Evolutionary conservation across 2,329 filamentous ascomycete species (phyloP).

Genomic region (Ascocoryne sarcoides): DNA sequence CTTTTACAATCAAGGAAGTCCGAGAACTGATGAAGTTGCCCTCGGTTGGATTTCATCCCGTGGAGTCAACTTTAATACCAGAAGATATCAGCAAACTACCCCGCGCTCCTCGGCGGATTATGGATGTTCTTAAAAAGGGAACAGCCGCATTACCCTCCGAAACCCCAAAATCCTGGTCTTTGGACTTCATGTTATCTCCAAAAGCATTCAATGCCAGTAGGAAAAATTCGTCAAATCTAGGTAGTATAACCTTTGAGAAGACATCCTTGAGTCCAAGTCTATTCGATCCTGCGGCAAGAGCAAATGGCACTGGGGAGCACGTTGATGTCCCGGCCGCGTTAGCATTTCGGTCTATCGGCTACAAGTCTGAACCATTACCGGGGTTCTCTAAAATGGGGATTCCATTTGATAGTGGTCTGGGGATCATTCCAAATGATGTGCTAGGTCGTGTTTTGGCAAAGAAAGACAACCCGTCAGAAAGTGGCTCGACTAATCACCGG

Average conservation of each 20-base stretch:
- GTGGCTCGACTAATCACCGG: slow-evolving; percentile 7
- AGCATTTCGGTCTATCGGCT: slow-evolving; percentile 91
- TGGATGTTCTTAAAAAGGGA: slow-evolving; percentile 74
- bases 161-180: slow-evolving; percentile 63
- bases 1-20: slow-evolving; percentile 92
- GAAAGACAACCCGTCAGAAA: slow-evolving; percentile 11
- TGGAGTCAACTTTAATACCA: slow-evolving; percentile 60
- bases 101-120: slow-evolving; percentile 65
- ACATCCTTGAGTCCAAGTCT: slow-evolving; percentile 46
- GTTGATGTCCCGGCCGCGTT: slow-evolving; percentile 54
- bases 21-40: slow-evolving; percentile 78
- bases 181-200: slow-evolving; percentile 81
- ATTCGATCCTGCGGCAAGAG: slow-evolving; percentile 43
- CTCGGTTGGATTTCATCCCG: slow-evolving; percentile 60
- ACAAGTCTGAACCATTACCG: slow-evolving; percentile 69
- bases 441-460: slow-evolving; percentile 65
- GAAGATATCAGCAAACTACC: slow-evolving; percentile 59
- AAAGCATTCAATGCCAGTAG: slow-evolving; percentile 43
- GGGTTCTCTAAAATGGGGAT: slow-evolving; percentile 68
- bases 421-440: slow-evolving; percentile 76
- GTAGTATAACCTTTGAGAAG: slow-evolving; percentile 58
- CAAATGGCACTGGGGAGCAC: slow-evolving; percentile 40
- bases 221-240: slow-evolving; percentile 43
- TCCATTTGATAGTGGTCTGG: slow-evolving; percentile 64
- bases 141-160: slow-evolving; percentile 36